Percentiles rank a stretch among this genome's conserved stretches.
Conservation (phyloP, 2,329 filamentous ascomycete genomes). For the Trichoderma atroviride region DNA sequence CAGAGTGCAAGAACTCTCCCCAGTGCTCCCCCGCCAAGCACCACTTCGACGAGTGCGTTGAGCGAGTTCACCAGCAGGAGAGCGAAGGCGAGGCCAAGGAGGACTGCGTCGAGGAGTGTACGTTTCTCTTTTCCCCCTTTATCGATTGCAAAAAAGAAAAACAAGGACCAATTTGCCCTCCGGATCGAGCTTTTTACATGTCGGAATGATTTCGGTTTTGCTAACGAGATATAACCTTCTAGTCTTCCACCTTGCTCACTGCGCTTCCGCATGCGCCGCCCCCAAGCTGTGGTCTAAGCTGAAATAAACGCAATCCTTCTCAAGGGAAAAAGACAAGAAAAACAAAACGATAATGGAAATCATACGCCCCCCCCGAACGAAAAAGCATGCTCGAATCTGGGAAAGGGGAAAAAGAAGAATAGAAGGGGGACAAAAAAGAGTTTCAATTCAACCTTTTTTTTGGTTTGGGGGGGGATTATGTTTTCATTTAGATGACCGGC, state of each 20-base stretch:
- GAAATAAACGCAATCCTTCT: slow-evolving; percentile 64
- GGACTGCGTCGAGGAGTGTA: slow-evolving; percentile 99
- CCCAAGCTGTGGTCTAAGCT: slow-evolving; percentile 93
- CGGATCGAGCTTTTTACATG: background rate
- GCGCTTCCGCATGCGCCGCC: slow-evolving; percentile 87
- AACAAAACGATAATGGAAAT: background rate
- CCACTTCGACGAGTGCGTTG: slow-evolving; percentile 97
- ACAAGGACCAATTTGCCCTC: background rate
- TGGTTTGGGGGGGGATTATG: slow-evolving; percentile 1
- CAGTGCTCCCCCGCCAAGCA: slow-evolving; percentile 89
- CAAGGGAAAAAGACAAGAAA: background rate
- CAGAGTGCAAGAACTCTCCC: slow-evolving; percentile 83
- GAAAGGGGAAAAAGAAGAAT: background rate
- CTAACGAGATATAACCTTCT: slow-evolving; percentile 25
- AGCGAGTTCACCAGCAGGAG: slow-evolving; percentile 73
- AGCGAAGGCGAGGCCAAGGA: slow-evolving; percentile 75
- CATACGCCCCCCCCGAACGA: slow-evolving; percentile 5
- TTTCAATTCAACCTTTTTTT: background rate
- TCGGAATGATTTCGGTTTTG: background rate
- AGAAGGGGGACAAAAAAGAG: background rate
- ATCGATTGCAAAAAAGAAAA: background rate
- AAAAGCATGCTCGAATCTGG: slow-evolving; percentile 11
- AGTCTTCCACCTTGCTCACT: slow-evolving; percentile 99
- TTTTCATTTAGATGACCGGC: background rate
- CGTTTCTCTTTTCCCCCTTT: slow-evolving; percentile 46